phyloP scores from a whole-genome alignment of 129 eudicot genomes.

The Flaveria bidentis region DNA sequence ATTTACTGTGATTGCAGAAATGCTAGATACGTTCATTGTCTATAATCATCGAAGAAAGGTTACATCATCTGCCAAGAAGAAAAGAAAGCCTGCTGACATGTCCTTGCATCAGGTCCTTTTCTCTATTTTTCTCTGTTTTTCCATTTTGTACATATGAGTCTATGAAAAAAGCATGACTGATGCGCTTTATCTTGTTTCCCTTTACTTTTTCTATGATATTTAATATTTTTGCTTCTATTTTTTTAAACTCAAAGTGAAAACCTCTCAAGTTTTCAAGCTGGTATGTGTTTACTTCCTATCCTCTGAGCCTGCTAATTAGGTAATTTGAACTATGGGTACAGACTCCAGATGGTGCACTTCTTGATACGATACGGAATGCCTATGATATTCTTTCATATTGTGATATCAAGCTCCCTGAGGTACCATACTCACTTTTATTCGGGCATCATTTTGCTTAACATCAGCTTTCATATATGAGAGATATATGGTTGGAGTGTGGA shows the following conservation, averaged over 20 bases:
- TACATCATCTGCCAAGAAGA: conserved; percentile 97
- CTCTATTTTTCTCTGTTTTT: not conserved
- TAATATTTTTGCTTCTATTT: not conserved
- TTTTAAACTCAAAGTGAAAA: not conserved
- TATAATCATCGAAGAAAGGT: conserved; percentile 91
- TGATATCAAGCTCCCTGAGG: conserved; percentile 75
- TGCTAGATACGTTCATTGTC: conserved; percentile 86
- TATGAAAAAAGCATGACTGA: conserved; percentile 3
- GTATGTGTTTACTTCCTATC: conserved; percentile 15
- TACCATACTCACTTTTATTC: conserved; percentile 26
- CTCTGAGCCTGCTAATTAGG: conserved; percentile 8
- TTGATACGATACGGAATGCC: conserved; percentile 87
- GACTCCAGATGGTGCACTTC: conserved; percentile 98
- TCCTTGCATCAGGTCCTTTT: conserved; percentile 83
- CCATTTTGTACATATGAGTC: not conserved
- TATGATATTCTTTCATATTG: conserved; percentile 85
- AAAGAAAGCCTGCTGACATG: conserved; percentile 66
- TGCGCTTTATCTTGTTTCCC: not conserved
- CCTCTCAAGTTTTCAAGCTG: not conserved
- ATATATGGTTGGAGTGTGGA: not conserved
- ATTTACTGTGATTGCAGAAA: conserved; percentile 48
- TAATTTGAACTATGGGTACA: conserved; percentile 25
- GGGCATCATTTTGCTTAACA: conserved; percentile 17
- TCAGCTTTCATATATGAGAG: not conserved
- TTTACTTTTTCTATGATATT: not conserved